Percentiles rank a stretch among this genome's conserved stretches.
These are phyloP conservation scores for Alternaria burnsii DNA, from an alignment of 2,329 filamentous ascomycete species.

Conservation along the genomic window DNA sequence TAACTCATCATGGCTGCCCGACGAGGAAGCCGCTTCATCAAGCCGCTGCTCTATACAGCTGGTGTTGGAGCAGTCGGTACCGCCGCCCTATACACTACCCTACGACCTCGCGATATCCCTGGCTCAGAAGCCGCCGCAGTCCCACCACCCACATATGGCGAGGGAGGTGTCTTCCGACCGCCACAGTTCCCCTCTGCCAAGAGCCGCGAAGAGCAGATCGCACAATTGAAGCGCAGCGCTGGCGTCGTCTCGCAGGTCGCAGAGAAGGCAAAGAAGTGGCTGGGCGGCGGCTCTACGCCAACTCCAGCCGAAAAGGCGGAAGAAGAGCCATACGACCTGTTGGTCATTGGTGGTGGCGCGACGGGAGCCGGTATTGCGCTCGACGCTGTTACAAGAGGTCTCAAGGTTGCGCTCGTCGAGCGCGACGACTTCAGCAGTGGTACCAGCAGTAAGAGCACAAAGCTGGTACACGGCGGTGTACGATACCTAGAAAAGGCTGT, in stretches of 20 bases:
- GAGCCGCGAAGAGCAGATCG: constrained; percentile 70
- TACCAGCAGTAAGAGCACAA: constrained; percentile 87
- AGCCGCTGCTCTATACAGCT: constrained; percentile 67
- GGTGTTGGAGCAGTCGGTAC: constrained; percentile 63
- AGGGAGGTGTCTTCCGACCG: constrained; percentile 72
- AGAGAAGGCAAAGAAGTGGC: constrained; percentile 54
- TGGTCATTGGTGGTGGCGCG: constrained; percentile 81
- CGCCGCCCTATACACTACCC: constrained; percentile 68
- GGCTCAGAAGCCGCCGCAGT: constrained; percentile 73
- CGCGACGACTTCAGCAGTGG: constrained; percentile 83
- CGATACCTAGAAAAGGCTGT: constrained; percentile 87
- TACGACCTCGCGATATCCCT: constrained; percentile 76
- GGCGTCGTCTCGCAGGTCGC: constrained; percentile 47
- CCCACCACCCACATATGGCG: constrained; percentile 73
- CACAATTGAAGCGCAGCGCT: constrained; percentile 64
- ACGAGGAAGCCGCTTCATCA: constrained; percentile 59
- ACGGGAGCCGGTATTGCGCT: constrained; percentile 83
- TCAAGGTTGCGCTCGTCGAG: constrained; percentile 83
- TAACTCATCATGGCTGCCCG: constrained; percentile 44
- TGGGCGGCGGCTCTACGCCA: constrained; percentile 42
- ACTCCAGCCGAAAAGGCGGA: constrained; percentile 40
- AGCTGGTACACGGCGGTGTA: constrained; percentile 85
- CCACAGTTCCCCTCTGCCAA: constrained; percentile 72
- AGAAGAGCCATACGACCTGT: constrained; percentile 73
- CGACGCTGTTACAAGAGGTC: constrained; percentile 78